A percentile compares a stretch with the other conserved stretches of the same genome.
These are phyloP conservation scores for Podaxis rugospora DNA, from an alignment of 768 basidiomycete genomes.

Conservation along the genomic window DNA sequence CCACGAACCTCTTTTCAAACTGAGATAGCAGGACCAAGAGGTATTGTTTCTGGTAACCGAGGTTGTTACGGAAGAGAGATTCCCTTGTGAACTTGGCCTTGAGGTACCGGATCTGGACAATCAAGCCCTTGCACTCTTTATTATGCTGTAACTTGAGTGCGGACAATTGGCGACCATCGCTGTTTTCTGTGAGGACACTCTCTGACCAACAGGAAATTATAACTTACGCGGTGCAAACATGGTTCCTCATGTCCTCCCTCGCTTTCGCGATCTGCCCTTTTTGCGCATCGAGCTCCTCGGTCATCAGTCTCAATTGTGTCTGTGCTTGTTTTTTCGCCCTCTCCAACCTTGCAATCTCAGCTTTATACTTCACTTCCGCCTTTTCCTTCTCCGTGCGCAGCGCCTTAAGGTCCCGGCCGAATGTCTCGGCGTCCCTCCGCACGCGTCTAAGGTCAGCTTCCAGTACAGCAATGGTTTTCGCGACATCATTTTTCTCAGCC, in stretches of 20 bases:
- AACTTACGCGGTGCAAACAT: slow-evolving; percentile 59
- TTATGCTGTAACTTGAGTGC: slow-evolving; percentile 65
- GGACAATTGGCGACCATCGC: slow-evolving; percentile 51
- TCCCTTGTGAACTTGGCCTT: slow-evolving; percentile 91
- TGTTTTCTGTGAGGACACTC: slow-evolving; percentile 17
- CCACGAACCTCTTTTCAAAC: slow-evolving; percentile 66
- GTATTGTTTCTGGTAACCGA: slow-evolving; percentile 87
- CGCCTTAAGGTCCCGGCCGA: slow-evolving; percentile 72
- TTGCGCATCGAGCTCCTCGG: slow-evolving; percentile 59
- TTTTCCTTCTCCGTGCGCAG: slow-evolving; percentile 66
- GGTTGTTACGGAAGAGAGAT: slow-evolving; percentile 66
- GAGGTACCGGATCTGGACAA: slow-evolving; percentile 87
- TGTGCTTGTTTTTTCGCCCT: slow-evolving; percentile 64
- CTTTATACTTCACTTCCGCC: slow-evolving; percentile 47
- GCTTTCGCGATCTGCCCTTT: slow-evolving; percentile 43
- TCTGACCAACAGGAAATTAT: neutral
- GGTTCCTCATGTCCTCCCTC: slow-evolving; percentile 44
- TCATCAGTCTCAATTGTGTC: slow-evolving; percentile 60
- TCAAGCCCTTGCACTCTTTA: slow-evolving; percentile 84
- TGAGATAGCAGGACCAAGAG: slow-evolving; percentile 67
- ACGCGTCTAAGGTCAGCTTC: slow-evolving; percentile 76
- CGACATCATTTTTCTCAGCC: slow-evolving; percentile 62
- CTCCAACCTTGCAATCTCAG: slow-evolving; percentile 54
- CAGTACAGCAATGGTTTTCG: slow-evolving; percentile 58
- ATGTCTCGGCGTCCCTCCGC: slow-evolving; percentile 67